Evolutionary conservation across 1,284 basidiomycete genomes (phyloP).

Genomic region (Moesziomyces parantarcticus): DNA sequence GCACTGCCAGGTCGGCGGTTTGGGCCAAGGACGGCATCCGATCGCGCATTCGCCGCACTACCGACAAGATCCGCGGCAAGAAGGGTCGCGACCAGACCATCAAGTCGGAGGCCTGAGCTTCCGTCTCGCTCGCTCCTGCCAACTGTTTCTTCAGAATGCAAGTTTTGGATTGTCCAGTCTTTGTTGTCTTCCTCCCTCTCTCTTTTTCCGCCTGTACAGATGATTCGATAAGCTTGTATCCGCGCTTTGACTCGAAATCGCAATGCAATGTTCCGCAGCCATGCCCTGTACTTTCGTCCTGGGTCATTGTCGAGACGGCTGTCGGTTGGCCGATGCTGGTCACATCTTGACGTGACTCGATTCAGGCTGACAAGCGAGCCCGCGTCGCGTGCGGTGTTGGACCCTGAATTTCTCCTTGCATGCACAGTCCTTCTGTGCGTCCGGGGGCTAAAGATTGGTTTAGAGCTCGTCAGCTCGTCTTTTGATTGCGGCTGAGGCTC

Average conservation of each 20-base stretch:
- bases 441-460: no score
- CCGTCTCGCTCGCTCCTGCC: no score
- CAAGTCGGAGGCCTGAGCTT: constrained; percentile 40
- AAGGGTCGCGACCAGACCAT: constrained; percentile 52
- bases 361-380: background rate
- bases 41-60: constrained; percentile 36
- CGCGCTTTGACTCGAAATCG: background rate
- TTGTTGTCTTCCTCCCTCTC: no score
- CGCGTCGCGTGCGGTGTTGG: background rate
- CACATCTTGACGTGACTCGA: background rate
- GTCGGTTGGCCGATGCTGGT: background rate
- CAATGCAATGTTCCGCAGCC: background rate
- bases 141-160: no score
- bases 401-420: background rate
- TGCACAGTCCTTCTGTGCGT: background rate
- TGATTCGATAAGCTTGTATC: background rate
- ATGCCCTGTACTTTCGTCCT: no score
- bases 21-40: constrained; percentile 64
- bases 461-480: background rate
- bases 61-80: constrained; percentile 44
- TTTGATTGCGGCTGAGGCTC: background rate
- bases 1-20: constrained; percentile 50
- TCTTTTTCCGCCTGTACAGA: background rate
- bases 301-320: no score
- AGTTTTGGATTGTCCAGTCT: background rate